Base-by-base conservation (phyloP, 805 yeast genomes). In the Kodamaea hsintzibuensis region DNA sequence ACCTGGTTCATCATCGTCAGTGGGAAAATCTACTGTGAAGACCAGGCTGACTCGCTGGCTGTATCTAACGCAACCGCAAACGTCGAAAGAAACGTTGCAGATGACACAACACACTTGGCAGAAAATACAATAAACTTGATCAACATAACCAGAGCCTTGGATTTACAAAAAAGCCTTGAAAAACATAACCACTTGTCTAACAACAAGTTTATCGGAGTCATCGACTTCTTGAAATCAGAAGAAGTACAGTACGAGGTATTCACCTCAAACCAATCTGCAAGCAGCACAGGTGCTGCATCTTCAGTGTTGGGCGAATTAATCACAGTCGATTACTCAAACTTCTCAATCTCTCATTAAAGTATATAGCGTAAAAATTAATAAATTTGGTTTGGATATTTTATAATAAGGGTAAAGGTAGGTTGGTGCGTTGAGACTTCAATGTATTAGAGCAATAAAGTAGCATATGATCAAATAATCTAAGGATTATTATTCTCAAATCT, bases 1-100 rank as follows among this genome's bases (percentile, higher is more conserved):
- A 83, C 85, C 3, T 83, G 88, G 88, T 64, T 79, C 25, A 71
- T 78, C 13, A 78, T 76, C 18, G 65, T 82, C 43, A 71, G 67
- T 49, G 66, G 66, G 14, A 48, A 50, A 16, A 48, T 53, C 25
- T 59, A 57, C 18, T 52, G 57, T 19, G 68, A 65, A 13, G 69
- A 48, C 30, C 43, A 33, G 16, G 27, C 42, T 2, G 49, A 49
- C n/a, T 25, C 56, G n/a, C 54, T 64, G 13, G n/a, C 42, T 6
- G 51, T 39, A 10, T 25, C 49, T 1, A 40, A n/a, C 19, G n/a
- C 44, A 16, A 17, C 44, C 4, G 44, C 44, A 30, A 30, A 30
- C 35, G 35, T 30, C 19, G 44, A 40, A 17, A 17, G 25, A 16
- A 46, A 49, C 9, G 13, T 16, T 25, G 35, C 46, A 13, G 50